Evolutionary conservation across 2,329 filamentous ascomycete genomes (phyloP), one percentile per base, ranked within the genome.

Genomic region (Cladophialophora chaetospira): DNA sequence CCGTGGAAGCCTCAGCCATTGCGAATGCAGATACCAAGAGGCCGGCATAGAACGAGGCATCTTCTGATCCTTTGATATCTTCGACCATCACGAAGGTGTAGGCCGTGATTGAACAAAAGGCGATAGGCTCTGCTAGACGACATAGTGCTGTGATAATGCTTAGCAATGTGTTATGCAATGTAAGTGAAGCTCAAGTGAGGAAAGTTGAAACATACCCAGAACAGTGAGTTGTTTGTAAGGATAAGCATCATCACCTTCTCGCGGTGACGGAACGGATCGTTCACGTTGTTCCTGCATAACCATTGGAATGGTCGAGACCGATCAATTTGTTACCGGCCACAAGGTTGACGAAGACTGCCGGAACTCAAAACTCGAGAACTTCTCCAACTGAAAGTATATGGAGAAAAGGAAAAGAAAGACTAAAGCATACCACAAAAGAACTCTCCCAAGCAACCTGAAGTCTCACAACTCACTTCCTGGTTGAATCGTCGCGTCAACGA

Each of bases 211-310:
- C 70, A 44, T 64, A 75, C 70, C 72, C 58, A 76, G 68, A 46
- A 77, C 76, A 17, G 72, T 72, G 59, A 79, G 73, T 62, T 79
- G 76, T 62, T 72, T 75, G 26, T 72, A 73, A 26, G 76, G 76
- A 67, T 78, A 79, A 17, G 74, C 62, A 52, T 62, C 57, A 19
- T 61, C 56, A 15, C 45, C 44, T 10, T 43, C 33, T 45, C 47
- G 42, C 13, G 31, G 15, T 29, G 48, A 19, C 36, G n/a, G 23
- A 29, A 40, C 28, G 19, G 25, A 19, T 33, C 36, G 35, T 23
- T 43, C 33, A 10, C 21, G 35, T 23, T 51, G 48, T 9, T 38
- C 13, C 9, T 19, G 29, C 46, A 49, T 49, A 6, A 36, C 46
- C 35, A 8, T 21, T 25, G 4, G 11, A 0, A 17, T 38, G 36